Percentiles rank a stretch among this genome's conserved stretches.
Evolutionary conservation across 176 grass and related monocot species (phyloP).

Genomic region (sorghum (Sorghum bicolor)): DNA sequence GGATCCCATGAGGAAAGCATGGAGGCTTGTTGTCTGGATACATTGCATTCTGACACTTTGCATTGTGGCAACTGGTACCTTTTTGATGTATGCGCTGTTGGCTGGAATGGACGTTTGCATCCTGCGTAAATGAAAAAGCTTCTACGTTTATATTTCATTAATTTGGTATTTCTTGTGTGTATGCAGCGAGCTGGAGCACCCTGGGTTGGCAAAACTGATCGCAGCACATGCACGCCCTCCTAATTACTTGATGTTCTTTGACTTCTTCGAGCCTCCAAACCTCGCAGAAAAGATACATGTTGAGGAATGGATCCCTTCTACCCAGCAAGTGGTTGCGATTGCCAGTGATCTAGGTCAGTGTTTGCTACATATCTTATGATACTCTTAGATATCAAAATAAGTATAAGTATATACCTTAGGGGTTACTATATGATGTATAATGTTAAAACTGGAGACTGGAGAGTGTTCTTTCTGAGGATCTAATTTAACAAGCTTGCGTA

Average conservation of each 20-base stretch:
- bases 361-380: conserved; percentile 12
- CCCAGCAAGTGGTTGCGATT: conserved; percentile 60
- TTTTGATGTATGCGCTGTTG: neutral
- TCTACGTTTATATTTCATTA: neutral
- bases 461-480: neutral
- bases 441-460: neutral
- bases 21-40: neutral
- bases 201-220: conserved; percentile 67
- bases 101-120: neutral
- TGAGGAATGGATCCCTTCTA: conserved; percentile 72
- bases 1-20: neutral
- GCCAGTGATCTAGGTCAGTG: conserved; percentile 71
- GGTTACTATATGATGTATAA: neutral
- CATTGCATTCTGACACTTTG: neutral
- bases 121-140: neutral
- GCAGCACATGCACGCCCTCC: conserved; percentile 85
- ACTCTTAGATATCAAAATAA: conserved; percentile 4
- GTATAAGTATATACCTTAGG: neutral
- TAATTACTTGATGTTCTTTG: conserved; percentile 82
- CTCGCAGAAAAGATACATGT: conserved; percentile 80
- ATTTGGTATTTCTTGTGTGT: neutral
- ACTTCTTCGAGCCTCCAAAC: conserved; percentile 88
- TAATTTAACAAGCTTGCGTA: neutral
- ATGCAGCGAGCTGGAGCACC: conserved; percentile 76
- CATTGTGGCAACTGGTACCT: neutral